Conservation (phyloP, 2,329 filamentous ascomycete genomes). For the Colletotrichum ledebouriae region DNA sequence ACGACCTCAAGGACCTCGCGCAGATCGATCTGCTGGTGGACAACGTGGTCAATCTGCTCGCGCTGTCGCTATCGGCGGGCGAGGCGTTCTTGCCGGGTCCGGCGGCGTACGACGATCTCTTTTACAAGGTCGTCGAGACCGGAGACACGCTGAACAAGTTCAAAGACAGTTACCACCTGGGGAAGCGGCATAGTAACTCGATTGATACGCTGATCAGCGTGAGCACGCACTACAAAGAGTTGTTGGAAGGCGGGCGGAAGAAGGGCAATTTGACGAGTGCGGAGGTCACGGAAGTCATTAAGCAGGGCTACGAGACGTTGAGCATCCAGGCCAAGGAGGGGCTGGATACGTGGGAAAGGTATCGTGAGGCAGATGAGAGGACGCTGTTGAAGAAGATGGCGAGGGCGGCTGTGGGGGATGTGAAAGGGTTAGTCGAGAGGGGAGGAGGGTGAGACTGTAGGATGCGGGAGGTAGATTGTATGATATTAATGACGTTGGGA, state of each 20-base stretch:
- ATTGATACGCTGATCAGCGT: slow-evolving; percentile 89
- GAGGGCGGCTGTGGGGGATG: slow-evolving; percentile 77
- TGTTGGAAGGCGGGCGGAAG: slow-evolving; percentile 71
- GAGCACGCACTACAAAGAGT: slow-evolving; percentile 86
- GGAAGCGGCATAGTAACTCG: slow-evolving; percentile 72
- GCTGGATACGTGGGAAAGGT: slow-evolving; percentile 86
- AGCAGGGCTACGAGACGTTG: slow-evolving; percentile 94
- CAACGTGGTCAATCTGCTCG: slow-evolving; percentile 84
- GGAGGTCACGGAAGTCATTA: slow-evolving; percentile 92
- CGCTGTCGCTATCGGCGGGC: slow-evolving; percentile 85
- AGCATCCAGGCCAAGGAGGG: slow-evolving; percentile 92
- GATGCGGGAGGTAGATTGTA: slow-evolving; percentile 17
- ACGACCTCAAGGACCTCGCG: slow-evolving; percentile 78
- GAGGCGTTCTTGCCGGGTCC: slow-evolving; percentile 92
- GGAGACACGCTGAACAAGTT: slow-evolving; percentile 87
- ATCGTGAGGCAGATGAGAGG: slow-evolving; percentile 88
- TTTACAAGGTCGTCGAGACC: slow-evolving; percentile 97
- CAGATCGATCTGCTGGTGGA: slow-evolving; percentile 82
- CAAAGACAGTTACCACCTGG: slow-evolving; percentile 78
- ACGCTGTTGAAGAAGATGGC: slow-evolving; percentile 88
- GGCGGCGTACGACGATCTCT: slow-evolving; percentile 92
- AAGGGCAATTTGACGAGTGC: slow-evolving; percentile 80
- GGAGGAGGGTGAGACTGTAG: slow-evolving; percentile 36
- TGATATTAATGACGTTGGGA: slow-evolving; percentile 25
- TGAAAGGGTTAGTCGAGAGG: slow-evolving; percentile 63